Evolutionary conservation across 2,329 filamentous ascomycete species (phyloP), one percentile per base, ranked within the genome.

Genomic region (Sporothrix luriei): DNA sequence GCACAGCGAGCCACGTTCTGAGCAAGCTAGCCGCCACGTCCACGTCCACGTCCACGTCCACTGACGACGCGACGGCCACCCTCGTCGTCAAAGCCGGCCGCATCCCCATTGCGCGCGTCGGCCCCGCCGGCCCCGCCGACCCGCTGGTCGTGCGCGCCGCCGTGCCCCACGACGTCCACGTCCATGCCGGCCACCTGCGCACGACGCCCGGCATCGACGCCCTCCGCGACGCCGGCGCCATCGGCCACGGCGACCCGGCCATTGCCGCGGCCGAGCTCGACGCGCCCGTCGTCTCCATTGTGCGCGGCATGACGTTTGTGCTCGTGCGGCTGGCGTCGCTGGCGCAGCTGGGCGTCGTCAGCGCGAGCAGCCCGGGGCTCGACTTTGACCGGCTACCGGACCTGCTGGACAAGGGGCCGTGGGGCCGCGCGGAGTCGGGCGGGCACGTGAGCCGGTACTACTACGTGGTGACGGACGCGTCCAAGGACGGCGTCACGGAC

Each of bases 231-330:
- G 68, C 71, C 5, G 74, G 79, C 49, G 65, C 75, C 19, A 74
- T 76, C 6, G 80, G 74, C 24, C 76, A 81, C 14, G 21, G 71
- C 10, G 75, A 78, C 38, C 55, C 72, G 0, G 71, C 71, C 4
- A 76, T 82, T 62, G 75, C 76, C 26, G 68, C 76, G n/a, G 78
- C 78, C 4, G 81, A 83, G 77, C 73, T 80, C 43, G 71, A 74
- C 13, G 81, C 84, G 10, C 83, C 85, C 16, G 75, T 87, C 21
- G 83, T 88, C 69, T 88, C 85, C 73, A 86, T 93, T 59, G 90
- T 93, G 48, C 87, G 87, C 57, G 91, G 91, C 62, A 90, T 94
- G 88, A 87, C 86, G 0, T 93, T 93, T 77, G 78, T 87, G n/a
- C 84, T 92, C 43, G 81, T 91, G 16, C 80, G 86, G 73, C 81